Conservation (phyloP, 805 yeast species). For the Yarrowia sp. region DNA sequence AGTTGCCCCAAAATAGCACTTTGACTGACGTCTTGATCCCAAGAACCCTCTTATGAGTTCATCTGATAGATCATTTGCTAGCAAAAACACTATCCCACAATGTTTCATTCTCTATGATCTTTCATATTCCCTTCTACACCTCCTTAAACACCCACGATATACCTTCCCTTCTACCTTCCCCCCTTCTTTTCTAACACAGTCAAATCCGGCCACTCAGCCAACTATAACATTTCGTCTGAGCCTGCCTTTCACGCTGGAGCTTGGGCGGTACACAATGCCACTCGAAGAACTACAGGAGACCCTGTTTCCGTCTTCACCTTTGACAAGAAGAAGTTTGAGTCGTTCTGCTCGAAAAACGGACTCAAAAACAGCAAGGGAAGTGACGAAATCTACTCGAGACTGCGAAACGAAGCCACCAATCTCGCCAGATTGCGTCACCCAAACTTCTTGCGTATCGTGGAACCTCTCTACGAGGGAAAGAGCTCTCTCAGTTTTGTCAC, state of each 20-base stretch:
- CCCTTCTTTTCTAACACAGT: slow-evolving; percentile 1
- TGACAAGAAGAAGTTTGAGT: slow-evolving; percentile 78
- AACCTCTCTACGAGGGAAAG: slow-evolving; percentile 88
- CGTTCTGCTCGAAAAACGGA: slow-evolving; percentile 59
- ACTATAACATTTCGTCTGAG: slow-evolving; percentile 71
- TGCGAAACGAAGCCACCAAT: slow-evolving; percentile 71
- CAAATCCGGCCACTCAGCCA: slow-evolving; percentile 44
- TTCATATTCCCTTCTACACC: too few relatives aligned
- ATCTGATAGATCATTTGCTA: too few relatives aligned
- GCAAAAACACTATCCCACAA: too few relatives aligned
- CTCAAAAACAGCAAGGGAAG: slow-evolving; percentile 57
- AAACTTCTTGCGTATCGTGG: slow-evolving; percentile 78
- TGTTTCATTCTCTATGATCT: too few relatives aligned
- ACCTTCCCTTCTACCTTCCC: too few relatives aligned
- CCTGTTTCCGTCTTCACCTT: slow-evolving; percentile 82
- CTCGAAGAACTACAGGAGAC: slow-evolving; percentile 58
- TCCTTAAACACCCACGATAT: too few relatives aligned
- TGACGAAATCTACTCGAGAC: slow-evolving; percentile 68
- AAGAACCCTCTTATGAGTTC: too few relatives aligned
- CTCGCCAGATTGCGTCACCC: slow-evolving; percentile 90
- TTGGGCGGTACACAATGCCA: slow-evolving; percentile 89
- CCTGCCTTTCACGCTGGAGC: slow-evolving; percentile 78
- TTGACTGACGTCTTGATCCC: too few relatives aligned
- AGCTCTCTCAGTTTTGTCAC: slow-evolving; percentile 81
- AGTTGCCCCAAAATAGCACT: too few relatives aligned